A percentile compares a stretch with the other conserved stretches of the same genome.
Evolutionary conservation across 73 alveolate genomes (phyloP).

Genomic region (Diophrys appendiculata): DNA sequence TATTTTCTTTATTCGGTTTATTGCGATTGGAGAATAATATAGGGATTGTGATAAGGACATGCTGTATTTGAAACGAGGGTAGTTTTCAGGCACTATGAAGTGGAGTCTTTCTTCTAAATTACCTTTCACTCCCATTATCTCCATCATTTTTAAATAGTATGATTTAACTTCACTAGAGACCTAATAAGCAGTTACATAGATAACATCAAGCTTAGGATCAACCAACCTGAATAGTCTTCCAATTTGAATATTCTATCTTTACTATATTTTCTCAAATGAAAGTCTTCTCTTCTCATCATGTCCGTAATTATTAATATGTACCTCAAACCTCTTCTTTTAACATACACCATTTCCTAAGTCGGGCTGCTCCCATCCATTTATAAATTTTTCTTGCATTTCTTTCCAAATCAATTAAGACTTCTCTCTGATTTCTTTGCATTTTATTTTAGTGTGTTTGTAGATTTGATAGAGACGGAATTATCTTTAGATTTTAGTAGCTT

Average conservation of each 20-base stretch:
- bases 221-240: constrained; percentile 39
- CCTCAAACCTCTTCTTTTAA: constrained; percentile 41
- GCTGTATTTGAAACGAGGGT: constrained; percentile 36
- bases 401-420: constrained; percentile 60
- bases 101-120: constrained; percentile 45
- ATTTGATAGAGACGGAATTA: too few species aligned
- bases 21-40: constrained; percentile 48
- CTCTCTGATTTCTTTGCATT: too few species aligned
- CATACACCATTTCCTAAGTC: too few species aligned
- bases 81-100: constrained; percentile 55
- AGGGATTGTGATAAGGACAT: constrained; percentile 36
- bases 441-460: too few species aligned
- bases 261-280: constrained; percentile 80
- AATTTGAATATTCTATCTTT: constrained; percentile 67
- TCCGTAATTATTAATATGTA: constrained; percentile 39
- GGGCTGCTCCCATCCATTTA: constrained; percentile 45
- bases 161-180: constrained; percentile 39
- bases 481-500: too few species aligned
- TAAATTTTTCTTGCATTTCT: constrained; percentile 53
- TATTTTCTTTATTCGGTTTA: constrained; percentile 33
- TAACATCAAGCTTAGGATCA: constrained; percentile 61
- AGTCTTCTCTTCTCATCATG: constrained; percentile 66
- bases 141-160: constrained; percentile 56
- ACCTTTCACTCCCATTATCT: constrained; percentile 37
- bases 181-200: constrained; percentile 45